A percentile compares a stretch with the other conserved stretches of the same genome.
Conservation (phyloP, 768 basidiomycete species). For the Asterophora lycoperdoides region DNA sequence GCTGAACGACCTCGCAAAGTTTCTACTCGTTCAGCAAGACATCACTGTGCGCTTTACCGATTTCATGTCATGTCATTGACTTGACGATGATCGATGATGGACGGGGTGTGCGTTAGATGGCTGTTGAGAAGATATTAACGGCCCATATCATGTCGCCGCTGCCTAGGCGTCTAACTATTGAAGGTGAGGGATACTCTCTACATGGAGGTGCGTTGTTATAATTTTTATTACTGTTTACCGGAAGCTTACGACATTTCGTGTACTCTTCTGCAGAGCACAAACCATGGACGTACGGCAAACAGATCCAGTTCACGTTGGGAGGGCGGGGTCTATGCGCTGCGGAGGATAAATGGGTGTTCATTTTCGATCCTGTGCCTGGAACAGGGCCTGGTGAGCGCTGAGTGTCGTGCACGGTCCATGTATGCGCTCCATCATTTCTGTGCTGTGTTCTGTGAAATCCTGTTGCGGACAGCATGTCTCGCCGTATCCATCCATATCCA, state of each 20-base stretch:
- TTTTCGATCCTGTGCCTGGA: conserved; percentile 17
- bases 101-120: conserved; percentile 22
- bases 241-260: not conserved
- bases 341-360: conserved; percentile 32
- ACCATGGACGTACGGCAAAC: conserved; percentile 29
- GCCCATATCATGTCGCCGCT: conserved; percentile 28
- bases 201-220: conserved; percentile 24
- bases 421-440: no score
- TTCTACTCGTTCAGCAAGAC: conserved; percentile 29
- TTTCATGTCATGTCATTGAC: not conserved
- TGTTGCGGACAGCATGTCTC: no score
- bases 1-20: conserved; percentile 23
- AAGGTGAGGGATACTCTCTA: conserved; percentile 27
- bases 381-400: no score
- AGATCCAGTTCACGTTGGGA: conserved; percentile 29
- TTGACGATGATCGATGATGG: not conserved
- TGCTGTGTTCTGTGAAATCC: no score
- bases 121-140: conserved; percentile 28
- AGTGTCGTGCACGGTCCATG: not conserved
- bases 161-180: conserved; percentile 24
- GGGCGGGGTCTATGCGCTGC: conserved; percentile 18
- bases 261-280: conserved; percentile 21
- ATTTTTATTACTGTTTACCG: not conserved
- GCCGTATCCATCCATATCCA: no score
- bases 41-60: conserved; percentile 28